Conservation (phyloP, 2,329 filamentous ascomycete species). For the Xylariaceae sp. region DNA sequence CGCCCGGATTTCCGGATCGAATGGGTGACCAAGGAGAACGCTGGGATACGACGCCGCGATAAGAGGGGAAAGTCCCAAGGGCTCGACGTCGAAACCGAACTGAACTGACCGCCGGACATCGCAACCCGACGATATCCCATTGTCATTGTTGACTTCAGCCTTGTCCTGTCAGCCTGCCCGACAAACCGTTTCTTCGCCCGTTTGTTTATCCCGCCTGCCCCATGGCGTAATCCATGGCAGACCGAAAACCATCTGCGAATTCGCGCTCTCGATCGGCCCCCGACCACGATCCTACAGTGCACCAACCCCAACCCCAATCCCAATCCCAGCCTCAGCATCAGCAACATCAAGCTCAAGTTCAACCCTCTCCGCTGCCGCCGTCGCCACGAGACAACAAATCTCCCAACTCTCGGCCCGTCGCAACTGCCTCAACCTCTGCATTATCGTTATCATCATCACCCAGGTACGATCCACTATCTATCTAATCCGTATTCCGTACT, state of each 20-base stretch:
- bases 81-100: conserved; percentile 17
- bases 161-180: conserved; percentile 3
- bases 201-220: conserved; percentile 10
- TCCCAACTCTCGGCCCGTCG: conserved; percentile 22
- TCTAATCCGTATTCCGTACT: too few species aligned
- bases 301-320: conserved; percentile 36
- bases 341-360: neutral
- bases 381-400: conserved; percentile 3
- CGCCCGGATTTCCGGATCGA: conserved; percentile 13
- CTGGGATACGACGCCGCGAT: conserved; percentile 16
- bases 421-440: conserved; percentile 24
- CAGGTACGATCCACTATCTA: conserved; percentile 27
- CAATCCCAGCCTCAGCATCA: neutral
- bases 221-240: conserved; percentile 66
- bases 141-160: neutral
- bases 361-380: conserved; percentile 3
- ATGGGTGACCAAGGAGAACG: conserved; percentile 13
- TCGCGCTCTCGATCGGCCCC: conserved; percentile 48
- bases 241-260: conserved; percentile 49
- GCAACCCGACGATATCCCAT: conserved; percentile 11
- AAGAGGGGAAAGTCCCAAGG: conserved; percentile 18
- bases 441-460: conserved; percentile 24
- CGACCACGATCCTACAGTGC: conserved; percentile 49
- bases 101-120: conserved; percentile 13
- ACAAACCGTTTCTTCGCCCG: conserved; percentile 2